Evolutionary conservation across 768 basidiomycete species (phyloP).

Genomic region (Lactarius sanguifluus): DNA sequence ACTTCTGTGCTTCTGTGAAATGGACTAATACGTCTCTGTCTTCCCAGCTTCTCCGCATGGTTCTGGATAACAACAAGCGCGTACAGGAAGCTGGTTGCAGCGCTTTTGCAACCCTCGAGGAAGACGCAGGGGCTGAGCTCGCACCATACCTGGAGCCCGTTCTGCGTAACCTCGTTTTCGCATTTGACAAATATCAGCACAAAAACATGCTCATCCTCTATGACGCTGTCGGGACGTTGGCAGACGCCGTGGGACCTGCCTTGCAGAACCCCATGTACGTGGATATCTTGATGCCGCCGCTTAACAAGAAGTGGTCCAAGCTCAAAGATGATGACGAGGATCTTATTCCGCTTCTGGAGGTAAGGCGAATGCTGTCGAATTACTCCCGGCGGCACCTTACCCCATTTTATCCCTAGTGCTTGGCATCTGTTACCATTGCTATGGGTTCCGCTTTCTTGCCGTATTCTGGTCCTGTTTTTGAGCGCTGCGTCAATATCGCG

Average conservation of each 20-base stretch:
- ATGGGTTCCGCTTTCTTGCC: conserved; percentile 87
- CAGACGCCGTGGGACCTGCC: conserved; percentile 91
- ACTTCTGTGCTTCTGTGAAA: conserved; percentile 23
- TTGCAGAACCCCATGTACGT: conserved; percentile 85
- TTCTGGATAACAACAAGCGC: conserved; percentile 96
- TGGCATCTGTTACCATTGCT: conserved; percentile 96
- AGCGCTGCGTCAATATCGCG: conserved; percentile 85
- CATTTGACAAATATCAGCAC: conserved; percentile 98
- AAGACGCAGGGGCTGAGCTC: conserved; percentile 89
- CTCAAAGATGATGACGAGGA: conserved; percentile 90
- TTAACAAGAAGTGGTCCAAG: conserved; percentile 87
- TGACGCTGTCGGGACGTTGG: conserved; percentile 97
- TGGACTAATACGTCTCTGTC: conserved; percentile 17
- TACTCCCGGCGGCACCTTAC: conserved; percentile 1
- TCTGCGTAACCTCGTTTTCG: conserved; percentile 89
- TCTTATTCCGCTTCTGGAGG: conserved; percentile 93
- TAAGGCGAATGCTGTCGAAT: conserved; percentile 37
- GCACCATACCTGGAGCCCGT: conserved; percentile 95
- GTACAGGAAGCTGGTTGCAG: conserved; percentile 99
- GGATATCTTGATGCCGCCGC: conserved; percentile 94
- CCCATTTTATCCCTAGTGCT: conserved; percentile 57
- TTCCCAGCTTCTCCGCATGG: conserved; percentile 90
- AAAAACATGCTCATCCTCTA: conserved; percentile 99
- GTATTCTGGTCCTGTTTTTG: conserved; percentile 89
- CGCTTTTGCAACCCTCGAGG: conserved; percentile 97